A percentile compares a stretch with the other conserved stretches of the same genome.
phyloP scores from a whole-genome alignment of 768 basidiomycete genomes.

The Lactifluus echinatus region DNA sequence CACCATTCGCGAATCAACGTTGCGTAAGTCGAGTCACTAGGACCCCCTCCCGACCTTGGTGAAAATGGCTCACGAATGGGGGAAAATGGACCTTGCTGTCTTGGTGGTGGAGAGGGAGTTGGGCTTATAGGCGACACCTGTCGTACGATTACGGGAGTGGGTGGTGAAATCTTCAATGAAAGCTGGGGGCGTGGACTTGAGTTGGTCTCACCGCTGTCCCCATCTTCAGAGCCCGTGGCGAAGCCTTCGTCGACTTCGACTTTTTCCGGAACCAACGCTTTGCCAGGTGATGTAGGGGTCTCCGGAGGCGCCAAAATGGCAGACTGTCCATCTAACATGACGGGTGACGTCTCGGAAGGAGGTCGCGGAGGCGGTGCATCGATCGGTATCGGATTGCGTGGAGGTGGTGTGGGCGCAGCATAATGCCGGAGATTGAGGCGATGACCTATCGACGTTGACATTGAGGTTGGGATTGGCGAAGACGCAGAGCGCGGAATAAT shows the following conservation, averaged over 20 bases:
- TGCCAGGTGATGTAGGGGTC: not conserved
- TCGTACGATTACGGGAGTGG: constrained; percentile 1
- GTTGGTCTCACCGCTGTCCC: constrained; percentile 6
- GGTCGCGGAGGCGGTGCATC: not conserved
- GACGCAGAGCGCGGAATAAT: constrained; percentile 10
- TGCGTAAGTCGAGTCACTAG: constrained; percentile 16
- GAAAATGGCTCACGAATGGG: constrained; percentile 6
- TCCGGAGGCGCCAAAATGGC: not conserved
- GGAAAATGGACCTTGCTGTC: constrained; percentile 12
- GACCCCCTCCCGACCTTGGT: not conserved
- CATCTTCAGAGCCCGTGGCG: constrained; percentile 16
- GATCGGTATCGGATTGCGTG: not conserved
- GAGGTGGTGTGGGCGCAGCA: constrained; percentile 15
- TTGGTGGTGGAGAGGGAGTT: constrained; percentile 12
- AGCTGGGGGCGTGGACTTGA: constrained; percentile 9
- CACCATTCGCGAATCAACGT: constrained; percentile 21
- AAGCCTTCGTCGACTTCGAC: constrained; percentile 19
- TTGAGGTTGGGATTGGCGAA: constrained; percentile 5
- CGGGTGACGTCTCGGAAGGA: not conserved
- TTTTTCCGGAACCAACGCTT: not conserved
- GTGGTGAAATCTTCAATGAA: constrained; percentile 11
- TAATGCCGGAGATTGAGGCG: constrained; percentile 20
- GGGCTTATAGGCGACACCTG: constrained; percentile 4
- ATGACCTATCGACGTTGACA: not conserved
- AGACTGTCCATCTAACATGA: constrained; percentile 7